Conservation (phyloP, 1,139 yeast species). For the Sugiyamaella paludigena region DNA sequence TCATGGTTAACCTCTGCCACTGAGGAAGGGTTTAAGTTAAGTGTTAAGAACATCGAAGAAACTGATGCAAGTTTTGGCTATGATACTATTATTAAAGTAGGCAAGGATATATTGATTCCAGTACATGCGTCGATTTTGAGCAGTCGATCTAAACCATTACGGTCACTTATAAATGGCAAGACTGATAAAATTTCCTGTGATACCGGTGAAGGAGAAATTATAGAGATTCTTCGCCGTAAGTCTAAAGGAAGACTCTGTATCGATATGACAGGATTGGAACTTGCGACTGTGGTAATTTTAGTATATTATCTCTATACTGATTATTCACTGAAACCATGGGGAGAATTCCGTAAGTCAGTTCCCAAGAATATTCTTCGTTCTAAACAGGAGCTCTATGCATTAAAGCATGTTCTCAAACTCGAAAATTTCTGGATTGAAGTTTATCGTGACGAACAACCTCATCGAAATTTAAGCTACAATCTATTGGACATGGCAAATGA, state of each 20-base stretch:
- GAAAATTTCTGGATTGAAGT: conserved; percentile 25
- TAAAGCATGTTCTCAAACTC: conserved; percentile 24
- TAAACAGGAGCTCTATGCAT: conserved; percentile 28
- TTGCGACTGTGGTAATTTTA: conserved; percentile 39
- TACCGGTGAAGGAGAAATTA: neutral
- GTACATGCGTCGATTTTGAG: conserved; percentile 23
- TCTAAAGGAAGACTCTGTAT: conserved; percentile 9
- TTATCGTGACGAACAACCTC: conserved; percentile 21
- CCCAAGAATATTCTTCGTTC: conserved; percentile 29
- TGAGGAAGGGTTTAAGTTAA: conserved; percentile 15
- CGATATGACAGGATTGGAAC: conserved; percentile 25
- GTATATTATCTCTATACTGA: conserved; percentile 52
- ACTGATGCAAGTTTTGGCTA: conserved; percentile 17
- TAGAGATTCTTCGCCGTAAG: neutral
- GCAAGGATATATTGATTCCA: conserved; percentile 24
- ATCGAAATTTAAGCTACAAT: conserved; percentile 21
- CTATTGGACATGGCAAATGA: conserved; percentile 18
- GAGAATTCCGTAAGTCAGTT: conserved; percentile 25
- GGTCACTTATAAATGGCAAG: neutral
- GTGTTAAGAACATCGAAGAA: conserved; percentile 7
- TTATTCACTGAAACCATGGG: conserved; percentile 43
- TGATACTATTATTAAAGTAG: conserved; percentile 24
- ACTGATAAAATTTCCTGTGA: neutral
- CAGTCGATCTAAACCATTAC: conserved; percentile 4
- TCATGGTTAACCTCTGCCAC: conserved; percentile 16